These are phyloP conservation scores for Inonotus obliquus DNA, from an alignment of 1,284 basidiomycete species.

Conservation along the genomic window DNA sequence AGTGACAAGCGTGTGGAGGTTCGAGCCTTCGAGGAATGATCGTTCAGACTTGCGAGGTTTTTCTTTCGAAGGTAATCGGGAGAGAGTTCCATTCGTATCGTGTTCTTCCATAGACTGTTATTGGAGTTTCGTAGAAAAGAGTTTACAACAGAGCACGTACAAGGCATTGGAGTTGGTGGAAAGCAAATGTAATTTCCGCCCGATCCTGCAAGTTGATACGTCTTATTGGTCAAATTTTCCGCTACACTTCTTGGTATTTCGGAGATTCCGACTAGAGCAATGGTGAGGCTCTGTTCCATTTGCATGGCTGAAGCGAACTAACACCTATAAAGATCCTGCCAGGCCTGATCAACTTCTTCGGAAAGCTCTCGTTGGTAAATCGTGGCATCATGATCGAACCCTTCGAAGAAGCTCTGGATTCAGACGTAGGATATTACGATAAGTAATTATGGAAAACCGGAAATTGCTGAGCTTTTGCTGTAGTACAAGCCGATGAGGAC, in stretches of 20 bases:
- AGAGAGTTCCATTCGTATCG: constrained; percentile 7
- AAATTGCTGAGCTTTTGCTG: too few relatives aligned
- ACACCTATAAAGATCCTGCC: constrained; percentile 18
- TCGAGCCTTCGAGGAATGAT: constrained; percentile 24
- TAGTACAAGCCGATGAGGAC: not conserved
- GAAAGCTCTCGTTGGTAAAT: constrained; percentile 21
- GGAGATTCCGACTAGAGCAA: constrained; percentile 19
- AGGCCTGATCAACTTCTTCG: constrained; percentile 23
- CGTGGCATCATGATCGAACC: constrained; percentile 21
- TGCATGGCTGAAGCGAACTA: constrained; percentile 22
- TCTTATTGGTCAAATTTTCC: constrained; percentile 26
- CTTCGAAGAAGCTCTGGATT: constrained; percentile 23
- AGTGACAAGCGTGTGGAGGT: not conserved
- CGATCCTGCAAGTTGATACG: constrained; percentile 15
- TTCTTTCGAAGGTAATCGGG: constrained; percentile 3
- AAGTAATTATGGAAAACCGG: too few relatives aligned
- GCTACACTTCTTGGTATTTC: constrained; percentile 26
- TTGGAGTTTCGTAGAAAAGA: too few relatives aligned
- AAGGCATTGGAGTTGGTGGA: constrained; percentile 31
- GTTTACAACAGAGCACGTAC: constrained; percentile 17
- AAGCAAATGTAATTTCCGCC: constrained; percentile 28
- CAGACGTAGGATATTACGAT: constrained; percentile 12
- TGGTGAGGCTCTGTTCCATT: constrained; percentile 19
- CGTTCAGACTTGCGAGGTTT: constrained; percentile 20
- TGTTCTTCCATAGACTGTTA: constrained; percentile 22